phyloP scores from a whole-genome alignment of 2,329 filamentous ascomycete species.

The Tolypocladium amazonense region DNA sequence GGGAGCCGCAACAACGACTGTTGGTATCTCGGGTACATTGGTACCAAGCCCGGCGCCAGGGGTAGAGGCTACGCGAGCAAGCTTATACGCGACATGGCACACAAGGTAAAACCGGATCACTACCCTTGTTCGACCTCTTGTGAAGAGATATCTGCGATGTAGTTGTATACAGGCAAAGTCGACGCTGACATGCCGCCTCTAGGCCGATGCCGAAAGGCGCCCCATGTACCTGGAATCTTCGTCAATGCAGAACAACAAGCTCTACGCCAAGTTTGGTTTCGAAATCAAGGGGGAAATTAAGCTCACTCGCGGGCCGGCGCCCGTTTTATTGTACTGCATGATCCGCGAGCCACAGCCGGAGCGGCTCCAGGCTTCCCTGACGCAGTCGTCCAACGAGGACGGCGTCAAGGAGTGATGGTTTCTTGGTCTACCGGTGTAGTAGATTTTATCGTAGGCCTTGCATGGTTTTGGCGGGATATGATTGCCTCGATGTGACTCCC shows the following conservation, averaged over 20 bases:
- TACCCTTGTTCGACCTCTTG: background rate
- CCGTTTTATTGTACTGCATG: slow-evolving; percentile 69
- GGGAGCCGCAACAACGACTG: slow-evolving; percentile 54
- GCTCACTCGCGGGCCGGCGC: slow-evolving; percentile 44
- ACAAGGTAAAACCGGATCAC: slow-evolving; percentile 29
- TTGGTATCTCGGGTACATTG: slow-evolving; percentile 79
- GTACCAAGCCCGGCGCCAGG: slow-evolving; percentile 59
- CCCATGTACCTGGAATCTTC: slow-evolving; percentile 74
- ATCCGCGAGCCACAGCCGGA: slow-evolving; percentile 54
- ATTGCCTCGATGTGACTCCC: background rate
- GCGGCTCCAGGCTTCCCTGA: slow-evolving; percentile 8
- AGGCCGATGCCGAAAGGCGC: slow-evolving; percentile 54
- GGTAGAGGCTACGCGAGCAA: slow-evolving; percentile 63
- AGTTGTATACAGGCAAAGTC: background rate
- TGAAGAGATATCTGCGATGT: background rate
- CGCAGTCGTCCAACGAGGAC: slow-evolving; percentile 4
- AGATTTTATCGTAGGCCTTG: background rate
- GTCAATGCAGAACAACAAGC: slow-evolving; percentile 53
- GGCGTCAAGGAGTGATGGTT: slow-evolving; percentile 1
- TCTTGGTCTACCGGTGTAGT: background rate
- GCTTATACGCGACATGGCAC: slow-evolving; percentile 60
- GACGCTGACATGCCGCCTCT: background rate
- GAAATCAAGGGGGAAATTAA: slow-evolving; percentile 51
- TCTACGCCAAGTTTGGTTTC: slow-evolving; percentile 71
- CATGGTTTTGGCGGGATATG: background rate